Conservation (phyloP, 192 early-diverging fungal genomes). For the Mortierella alpina region DNA sequence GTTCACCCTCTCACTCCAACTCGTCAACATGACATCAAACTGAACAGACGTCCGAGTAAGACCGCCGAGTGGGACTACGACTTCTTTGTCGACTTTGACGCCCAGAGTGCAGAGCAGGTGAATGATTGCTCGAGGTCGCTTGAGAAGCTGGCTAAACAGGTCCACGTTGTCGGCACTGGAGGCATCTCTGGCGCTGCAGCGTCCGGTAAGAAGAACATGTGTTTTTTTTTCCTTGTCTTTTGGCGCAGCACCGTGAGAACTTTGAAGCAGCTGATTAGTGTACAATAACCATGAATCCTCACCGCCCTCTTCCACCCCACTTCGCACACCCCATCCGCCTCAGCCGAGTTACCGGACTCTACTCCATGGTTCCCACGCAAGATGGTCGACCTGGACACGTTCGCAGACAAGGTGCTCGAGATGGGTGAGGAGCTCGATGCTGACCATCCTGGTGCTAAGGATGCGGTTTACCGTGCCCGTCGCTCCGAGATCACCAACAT, state of each 20-base stretch:
- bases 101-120: constrained; percentile 68
- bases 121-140: constrained; percentile 67
- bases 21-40: not conserved
- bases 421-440: constrained; percentile 88
- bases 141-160: constrained; percentile 72
- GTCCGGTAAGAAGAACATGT: constrained; percentile 4
- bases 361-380: constrained; percentile 97
- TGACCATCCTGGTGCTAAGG: constrained; percentile 94
- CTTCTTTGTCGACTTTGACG: constrained; percentile 94
- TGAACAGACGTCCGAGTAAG: constrained; percentile 76
- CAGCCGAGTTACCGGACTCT: constrained; percentile 29
- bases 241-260: too few species aligned
- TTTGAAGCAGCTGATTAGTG: too few species aligned
- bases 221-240: not conserved
- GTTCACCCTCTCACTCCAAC: not conserved
- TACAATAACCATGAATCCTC: not conserved
- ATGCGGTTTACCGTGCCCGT: constrained; percentile 84
- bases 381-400: constrained; percentile 89
- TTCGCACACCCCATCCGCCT: too few species aligned
- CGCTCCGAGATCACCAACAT: constrained; percentile 85
- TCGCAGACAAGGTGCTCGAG: constrained; percentile 90
- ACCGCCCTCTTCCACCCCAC: not conserved
- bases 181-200: constrained; percentile 38
- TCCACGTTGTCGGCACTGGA: constrained; percentile 71
- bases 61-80: constrained; percentile 85